phyloP scores from a whole-genome alignment of 495 filamentous ascomycete species.

The Terfezia claveryi region DNA sequence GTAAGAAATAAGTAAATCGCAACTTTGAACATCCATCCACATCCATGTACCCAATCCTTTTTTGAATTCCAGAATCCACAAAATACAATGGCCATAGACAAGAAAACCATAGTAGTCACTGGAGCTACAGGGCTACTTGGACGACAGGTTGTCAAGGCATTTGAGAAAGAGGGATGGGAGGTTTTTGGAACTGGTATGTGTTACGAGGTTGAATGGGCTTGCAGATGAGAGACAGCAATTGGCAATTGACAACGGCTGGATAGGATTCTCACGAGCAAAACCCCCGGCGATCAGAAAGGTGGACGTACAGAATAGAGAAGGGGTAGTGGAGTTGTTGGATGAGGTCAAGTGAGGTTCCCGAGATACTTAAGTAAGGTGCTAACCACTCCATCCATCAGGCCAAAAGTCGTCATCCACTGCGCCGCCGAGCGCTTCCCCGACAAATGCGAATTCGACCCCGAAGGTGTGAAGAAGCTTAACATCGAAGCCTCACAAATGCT shows the following conservation, averaged over 20 bases:
- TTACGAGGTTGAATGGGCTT: constrained; percentile 9
- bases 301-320: constrained; percentile 38
- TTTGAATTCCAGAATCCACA: too few relatives aligned
- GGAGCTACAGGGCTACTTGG: constrained; percentile 73
- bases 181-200: constrained; percentile 50
- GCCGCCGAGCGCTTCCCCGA: constrained; percentile 86
- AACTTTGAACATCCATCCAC: too few relatives aligned
- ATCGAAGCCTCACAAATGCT: constrained; percentile 42
- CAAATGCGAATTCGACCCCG: constrained; percentile 56
- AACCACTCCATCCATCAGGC: constrained; percentile 26
- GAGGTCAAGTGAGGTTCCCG: constrained; percentile 10
- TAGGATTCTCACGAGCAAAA: constrained; percentile 37
- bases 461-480: constrained; percentile 53
- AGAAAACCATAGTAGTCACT: constrained; percentile 49
- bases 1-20: too few relatives aligned
- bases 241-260: background rate
- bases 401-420: constrained; percentile 66
- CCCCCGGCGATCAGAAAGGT: constrained; percentile 55
- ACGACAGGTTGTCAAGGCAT: constrained; percentile 53
- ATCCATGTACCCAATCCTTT: too few relatives aligned
- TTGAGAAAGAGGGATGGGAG: constrained; percentile 47
- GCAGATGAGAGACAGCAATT: background rate
- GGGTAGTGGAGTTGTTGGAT: constrained; percentile 41
- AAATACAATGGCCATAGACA: background rate
- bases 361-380: too few relatives aligned